Conservation (phyloP, 805 yeast species). For the Kodamaea hsintzibuensis region DNA sequence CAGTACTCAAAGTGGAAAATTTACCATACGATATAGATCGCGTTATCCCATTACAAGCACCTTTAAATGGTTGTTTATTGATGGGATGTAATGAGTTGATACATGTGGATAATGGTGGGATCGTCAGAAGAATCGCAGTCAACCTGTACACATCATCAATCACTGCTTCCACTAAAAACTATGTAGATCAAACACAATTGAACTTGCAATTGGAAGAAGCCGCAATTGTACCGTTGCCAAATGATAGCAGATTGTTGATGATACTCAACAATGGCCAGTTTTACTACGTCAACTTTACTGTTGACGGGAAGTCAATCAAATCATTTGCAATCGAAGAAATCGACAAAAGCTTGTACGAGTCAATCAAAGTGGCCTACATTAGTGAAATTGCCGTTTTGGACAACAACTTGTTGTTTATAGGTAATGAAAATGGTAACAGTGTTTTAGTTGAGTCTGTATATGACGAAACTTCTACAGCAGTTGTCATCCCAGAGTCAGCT, state of each 20-base stretch:
- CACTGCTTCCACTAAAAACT: slow-evolving; percentile 37
- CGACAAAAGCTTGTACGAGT: slow-evolving; percentile 26
- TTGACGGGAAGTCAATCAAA: slow-evolving; percentile 46
- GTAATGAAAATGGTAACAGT: slow-evolving; percentile 61
- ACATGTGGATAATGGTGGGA: slow-evolving; percentile 79
- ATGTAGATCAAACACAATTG: slow-evolving; percentile 49
- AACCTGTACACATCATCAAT: slow-evolving; percentile 51
- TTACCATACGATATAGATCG: slow-evolving; percentile 75
- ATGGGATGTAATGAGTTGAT: slow-evolving; percentile 77
- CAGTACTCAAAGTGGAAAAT: slow-evolving; percentile 61
- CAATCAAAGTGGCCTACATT: slow-evolving; percentile 39
- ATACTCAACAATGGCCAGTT: slow-evolving; percentile 35
- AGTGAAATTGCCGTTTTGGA: slow-evolving; percentile 43
- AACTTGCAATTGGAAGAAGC: slow-evolving; percentile 59
- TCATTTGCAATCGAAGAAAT: slow-evolving; percentile 33
- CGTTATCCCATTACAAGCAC: slow-evolving; percentile 61
- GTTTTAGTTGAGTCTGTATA: slow-evolving; percentile 47
- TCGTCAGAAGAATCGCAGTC: slow-evolving; percentile 59
- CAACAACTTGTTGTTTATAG: slow-evolving; percentile 52
- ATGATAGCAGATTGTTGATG: slow-evolving; percentile 36
- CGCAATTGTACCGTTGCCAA: slow-evolving; percentile 33
- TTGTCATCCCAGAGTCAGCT: slow-evolving; percentile 4
- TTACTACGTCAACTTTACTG: slow-evolving; percentile 35
- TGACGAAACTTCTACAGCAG: slow-evolving; percentile 11
- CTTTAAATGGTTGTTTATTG: slow-evolving; percentile 67